phyloP scores from a whole-genome alignment of 495 filamentous ascomycete species.

The Sabuloglossum arenarium region DNA sequence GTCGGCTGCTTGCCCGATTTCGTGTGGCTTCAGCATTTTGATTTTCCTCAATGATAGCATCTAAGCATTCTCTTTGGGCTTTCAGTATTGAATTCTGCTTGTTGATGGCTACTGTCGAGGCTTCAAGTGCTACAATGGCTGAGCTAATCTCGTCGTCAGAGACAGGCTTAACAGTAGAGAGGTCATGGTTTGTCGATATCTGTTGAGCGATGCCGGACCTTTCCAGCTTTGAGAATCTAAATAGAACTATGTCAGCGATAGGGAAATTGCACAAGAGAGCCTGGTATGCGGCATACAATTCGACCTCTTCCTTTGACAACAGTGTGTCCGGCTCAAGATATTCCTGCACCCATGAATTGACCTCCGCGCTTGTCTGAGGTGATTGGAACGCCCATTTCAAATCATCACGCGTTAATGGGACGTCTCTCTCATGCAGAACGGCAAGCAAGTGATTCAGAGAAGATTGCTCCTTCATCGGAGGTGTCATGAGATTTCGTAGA shows the following conservation, averaged over 20 bases:
- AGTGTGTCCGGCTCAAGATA: background rate
- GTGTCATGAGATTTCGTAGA: background rate
- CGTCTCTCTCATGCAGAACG: background rate
- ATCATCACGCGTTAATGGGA: conserved; percentile 1
- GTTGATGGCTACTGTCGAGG: conserved; percentile 5
- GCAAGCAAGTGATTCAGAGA: background rate
- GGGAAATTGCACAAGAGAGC: conserved; percentile 4
- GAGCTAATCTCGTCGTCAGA: conserved; percentile 8
- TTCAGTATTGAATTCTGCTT: background rate
- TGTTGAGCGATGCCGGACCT: conserved; percentile 10
- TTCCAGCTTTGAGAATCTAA: conserved; percentile 13
- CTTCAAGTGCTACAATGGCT: conserved; percentile 8
- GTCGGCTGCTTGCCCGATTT: background rate
- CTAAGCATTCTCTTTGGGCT: background rate
- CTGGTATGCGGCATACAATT: conserved; percentile 9
- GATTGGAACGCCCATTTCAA: conserved; percentile 5
- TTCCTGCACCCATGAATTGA: background rate
- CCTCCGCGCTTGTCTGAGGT: background rate
- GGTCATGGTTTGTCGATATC: conserved; percentile 6
- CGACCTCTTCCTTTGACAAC: conserved; percentile 1
- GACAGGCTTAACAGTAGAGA: conserved; percentile 9
- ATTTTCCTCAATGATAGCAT: background rate
- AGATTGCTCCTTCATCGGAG: background rate
- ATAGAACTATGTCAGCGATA: background rate
- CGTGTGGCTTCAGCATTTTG: background rate